Base-by-base conservation (phyloP, 2,329 filamentous ascomycete species). In the Colletotrichum cordylinicola region DNA sequence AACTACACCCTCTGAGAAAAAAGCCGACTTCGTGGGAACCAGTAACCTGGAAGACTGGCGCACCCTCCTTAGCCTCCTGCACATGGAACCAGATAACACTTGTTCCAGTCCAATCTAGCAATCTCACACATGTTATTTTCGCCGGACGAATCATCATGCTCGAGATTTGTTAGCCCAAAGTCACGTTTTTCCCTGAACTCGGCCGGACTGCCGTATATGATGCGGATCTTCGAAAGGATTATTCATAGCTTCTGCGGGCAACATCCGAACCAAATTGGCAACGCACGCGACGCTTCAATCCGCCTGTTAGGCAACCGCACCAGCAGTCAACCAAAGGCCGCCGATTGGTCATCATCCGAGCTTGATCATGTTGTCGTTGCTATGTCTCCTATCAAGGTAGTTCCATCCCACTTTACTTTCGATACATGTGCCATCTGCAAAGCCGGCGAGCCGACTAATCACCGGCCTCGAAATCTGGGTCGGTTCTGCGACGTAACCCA, bases 41-140 rank as follows among this genome's bases (percentile, higher is more conserved):
- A 70, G 67, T 52, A 61, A 62, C 67, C 67, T 70, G 67, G 67
- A 61, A 70, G 67, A 16, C 52, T 68, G 21, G 48, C 66, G 31
- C 52, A 31, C 64, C 18, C 18, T 35, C 21, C 21, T 27, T 21
- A 15, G 21, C n/a, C 31, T 60, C 16, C 39, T 21, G 43, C 18
- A 4, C n/a, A 12, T 24, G 37, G n/a, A 24, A 33, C 29, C 48
- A 29, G 52, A 37, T 24, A 35, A 56, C 48, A 39, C 33, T 29
- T n/a, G 62, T 66, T 48, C 12, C 62, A 55, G 29, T 55, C 35
- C 29, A 67, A 33, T 33, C 62, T 66, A 37, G 18, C 64, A 55
- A 13, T 55, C 64, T 52, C 18, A 55, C 31, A 21, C 52, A 29
- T 15, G 29, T 24, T 24, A 10, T 33, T 33, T 37, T 12, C 29